Evolutionary conservation across 2,329 filamentous ascomycete species (phyloP), one percentile per base, ranked within the genome.

Genomic region (Aspergillus glaucus): DNA sequence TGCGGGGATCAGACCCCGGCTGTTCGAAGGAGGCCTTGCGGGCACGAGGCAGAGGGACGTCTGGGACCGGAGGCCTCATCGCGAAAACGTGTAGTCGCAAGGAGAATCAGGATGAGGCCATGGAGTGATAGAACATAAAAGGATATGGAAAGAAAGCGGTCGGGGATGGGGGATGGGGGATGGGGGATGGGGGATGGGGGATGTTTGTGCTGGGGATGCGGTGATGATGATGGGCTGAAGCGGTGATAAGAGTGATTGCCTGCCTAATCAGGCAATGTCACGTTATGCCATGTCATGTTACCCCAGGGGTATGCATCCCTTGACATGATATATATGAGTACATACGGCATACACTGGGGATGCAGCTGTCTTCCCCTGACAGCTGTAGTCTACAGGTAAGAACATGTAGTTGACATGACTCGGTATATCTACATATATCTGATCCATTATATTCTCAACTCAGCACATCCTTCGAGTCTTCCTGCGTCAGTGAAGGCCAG

Each of bases 31-130:
- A 66, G 44, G 58, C 53, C 56, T 70, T 74, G 56, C 62, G 68
- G 57, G 60, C 61, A 50, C 55, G 62, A 52, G 63, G 56, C 49
- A 50, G 46, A 50, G 56, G 47, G 47, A 65, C 50, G 52, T 74
- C 64, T 17, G 67, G 60, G 43, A 64, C 62, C 28, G 62, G 57
- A 32, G 65, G 67, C 50, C 69, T 65, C 70, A 73, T 73, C 37
- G 54, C 65, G 54, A 46, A 51, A 24, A 49, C 46, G 52, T 53
- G 48, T 43, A 30, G 37, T 12, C 26, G 17, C 37, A 21, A 21
- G 37, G 19, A n/a, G 34, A 19, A 19, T 21, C 10, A 40, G 8
- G 5, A 19, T 6, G 37, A 21, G 5, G 17, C 19, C 37, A 22
- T 40, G 37, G 37, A 22, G 19, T 8, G 17, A 40, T 24, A 32